phyloP scores from a whole-genome alignment of 78 protist species.

The Dictyostelium citrinum region DNA sequence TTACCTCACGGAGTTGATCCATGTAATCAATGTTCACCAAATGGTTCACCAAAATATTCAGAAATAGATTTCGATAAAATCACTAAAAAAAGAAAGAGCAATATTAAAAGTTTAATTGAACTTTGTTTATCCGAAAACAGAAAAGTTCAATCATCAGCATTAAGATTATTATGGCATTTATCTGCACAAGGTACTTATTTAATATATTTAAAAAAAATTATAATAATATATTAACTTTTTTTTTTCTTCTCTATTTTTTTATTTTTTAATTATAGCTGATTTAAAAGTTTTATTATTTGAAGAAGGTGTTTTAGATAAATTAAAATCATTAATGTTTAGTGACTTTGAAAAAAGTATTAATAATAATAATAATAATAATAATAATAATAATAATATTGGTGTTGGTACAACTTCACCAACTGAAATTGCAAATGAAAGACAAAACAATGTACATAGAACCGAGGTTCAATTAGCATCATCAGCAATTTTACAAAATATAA shows the following conservation, averaged over 20 bases:
- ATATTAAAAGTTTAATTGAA: constrained; percentile 44
- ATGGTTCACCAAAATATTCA: constrained; percentile 45
- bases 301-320: constrained; percentile 75
- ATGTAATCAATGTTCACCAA: constrained; percentile 48
- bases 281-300: constrained; percentile 66
- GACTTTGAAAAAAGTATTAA: not conserved
- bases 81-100: constrained; percentile 49
- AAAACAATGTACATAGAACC: constrained; percentile 43
- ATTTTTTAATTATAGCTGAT: constrained; percentile 30
- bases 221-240: not conserved
- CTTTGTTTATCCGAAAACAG: constrained; percentile 58
- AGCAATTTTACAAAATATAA: constrained; percentile 64
- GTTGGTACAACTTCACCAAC: not conserved
- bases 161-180: constrained; percentile 71
- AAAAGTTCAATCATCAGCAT: constrained; percentile 60
- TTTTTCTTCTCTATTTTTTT: not conserved
- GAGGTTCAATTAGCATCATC: constrained; percentile 70
- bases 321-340: constrained; percentile 15
- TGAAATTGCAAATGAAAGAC: constrained; percentile 1
- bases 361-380: too few species aligned
- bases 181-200: constrained; percentile 60
- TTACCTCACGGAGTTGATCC: not conserved
- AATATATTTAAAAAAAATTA: not conserved
- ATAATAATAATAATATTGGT: not conserved
- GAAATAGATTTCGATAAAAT: constrained; percentile 58